These are phyloP conservation scores for Rhodotorula sp. DNA, from an alignment of 1,284 basidiomycete species.

Conservation along the genomic window DNA sequence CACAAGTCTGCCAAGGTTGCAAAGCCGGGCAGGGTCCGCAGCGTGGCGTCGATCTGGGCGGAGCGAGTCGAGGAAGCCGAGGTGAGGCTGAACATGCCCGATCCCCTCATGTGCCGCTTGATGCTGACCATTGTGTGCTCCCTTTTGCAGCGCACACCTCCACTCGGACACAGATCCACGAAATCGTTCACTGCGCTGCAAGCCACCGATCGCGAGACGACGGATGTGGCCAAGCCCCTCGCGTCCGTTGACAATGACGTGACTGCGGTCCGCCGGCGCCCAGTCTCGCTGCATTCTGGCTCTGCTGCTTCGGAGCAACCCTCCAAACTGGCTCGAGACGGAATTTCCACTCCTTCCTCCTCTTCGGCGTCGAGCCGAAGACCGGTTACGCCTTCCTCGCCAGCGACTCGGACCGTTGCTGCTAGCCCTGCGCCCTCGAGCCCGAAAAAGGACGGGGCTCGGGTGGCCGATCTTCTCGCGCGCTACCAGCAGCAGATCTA, in stretches of 20 bases:
- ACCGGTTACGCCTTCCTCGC: too few species aligned
- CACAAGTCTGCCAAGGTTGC: neutral
- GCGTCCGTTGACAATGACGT: neutral
- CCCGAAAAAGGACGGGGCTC: neutral
- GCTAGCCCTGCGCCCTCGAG: too few species aligned
- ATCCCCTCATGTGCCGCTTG: too few species aligned
- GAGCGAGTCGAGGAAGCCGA: constrained; percentile 8
- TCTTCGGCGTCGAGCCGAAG: too few species aligned
- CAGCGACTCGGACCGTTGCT: too few species aligned
- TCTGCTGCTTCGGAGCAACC: too few species aligned
- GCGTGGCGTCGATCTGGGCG: constrained; percentile 14
- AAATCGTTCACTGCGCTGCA: constrained; percentile 12
- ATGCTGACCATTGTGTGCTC: too few species aligned
- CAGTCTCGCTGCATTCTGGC: neutral
- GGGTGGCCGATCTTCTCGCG: constrained; percentile 24
- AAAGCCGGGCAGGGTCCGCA: constrained; percentile 7
- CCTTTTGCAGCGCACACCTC: neutral
- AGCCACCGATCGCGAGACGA: neutral
- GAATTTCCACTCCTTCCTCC: too few species aligned
- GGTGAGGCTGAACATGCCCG: neutral
- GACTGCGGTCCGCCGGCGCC: neutral
- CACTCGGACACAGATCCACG: neutral
- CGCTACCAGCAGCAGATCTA: constrained; percentile 19
- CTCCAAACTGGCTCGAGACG: too few species aligned
- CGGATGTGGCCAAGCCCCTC: neutral